Evolutionary conservation across 2,329 filamentous ascomycete species (phyloP).

Genomic region (Fusarium mangiferae): DNA sequence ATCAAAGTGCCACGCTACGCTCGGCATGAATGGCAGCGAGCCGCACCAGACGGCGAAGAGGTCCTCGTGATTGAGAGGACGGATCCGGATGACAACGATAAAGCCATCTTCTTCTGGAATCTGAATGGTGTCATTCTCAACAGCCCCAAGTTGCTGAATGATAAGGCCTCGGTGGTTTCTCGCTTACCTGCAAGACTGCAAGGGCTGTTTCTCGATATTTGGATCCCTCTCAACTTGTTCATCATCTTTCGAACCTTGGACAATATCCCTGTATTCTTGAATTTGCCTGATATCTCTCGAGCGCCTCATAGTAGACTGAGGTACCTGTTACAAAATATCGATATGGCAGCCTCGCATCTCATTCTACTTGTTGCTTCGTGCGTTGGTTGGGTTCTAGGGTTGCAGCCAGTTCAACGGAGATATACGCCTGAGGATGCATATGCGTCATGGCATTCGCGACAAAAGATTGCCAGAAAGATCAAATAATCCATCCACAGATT

Average conservation of each 20-base stretch:
- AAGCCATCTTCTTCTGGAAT: slow-evolving; percentile 62
- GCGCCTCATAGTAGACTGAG: rapidly evolving
- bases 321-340: not conserved
- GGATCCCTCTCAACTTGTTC: slow-evolving; percentile 46
- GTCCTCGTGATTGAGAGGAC: slow-evolving; percentile 59
- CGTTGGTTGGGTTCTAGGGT: not conserved
- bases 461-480: rapidly evolving
- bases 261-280: slow-evolving; percentile 46
- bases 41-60: slow-evolving; percentile 47
- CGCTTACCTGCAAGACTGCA: slow-evolving; percentile 22
- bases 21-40: slow-evolving; percentile 60
- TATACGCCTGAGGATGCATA: slow-evolving; percentile 11
- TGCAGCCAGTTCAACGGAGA: not conserved
- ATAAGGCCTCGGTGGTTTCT: not conserved
- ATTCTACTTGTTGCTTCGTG: not conserved
- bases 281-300: not conserved
- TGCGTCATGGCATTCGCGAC: not conserved
- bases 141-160: slow-evolving; percentile 15
- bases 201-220: slow-evolving; percentile 36
- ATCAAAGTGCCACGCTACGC: slow-evolving; percentile 50
- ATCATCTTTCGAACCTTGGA: slow-evolving; percentile 45
- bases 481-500: rapidly evolving
- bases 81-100: slow-evolving; percentile 56
- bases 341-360: not conserved
- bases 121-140: slow-evolving; percentile 55